phyloP scores from a whole-genome alignment of 2,329 filamentous ascomycete species.

The Fusarium illudens region DNA sequence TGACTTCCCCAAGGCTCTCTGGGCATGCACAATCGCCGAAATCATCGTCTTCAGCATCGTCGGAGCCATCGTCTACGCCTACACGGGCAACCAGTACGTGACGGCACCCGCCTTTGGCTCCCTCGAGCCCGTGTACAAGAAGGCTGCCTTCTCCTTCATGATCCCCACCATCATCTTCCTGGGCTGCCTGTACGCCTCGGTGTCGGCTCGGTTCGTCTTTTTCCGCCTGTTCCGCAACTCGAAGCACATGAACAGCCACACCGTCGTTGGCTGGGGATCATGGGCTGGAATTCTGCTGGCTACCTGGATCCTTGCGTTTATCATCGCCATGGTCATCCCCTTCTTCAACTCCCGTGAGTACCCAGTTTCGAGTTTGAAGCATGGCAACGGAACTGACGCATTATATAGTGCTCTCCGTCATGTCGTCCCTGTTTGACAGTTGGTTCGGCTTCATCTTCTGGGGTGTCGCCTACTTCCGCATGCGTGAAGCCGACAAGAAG shows the following conservation, averaged over 20 bases:
- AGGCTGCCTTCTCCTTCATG: slow-evolving; percentile 93
- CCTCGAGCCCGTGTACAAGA: slow-evolving; percentile 80
- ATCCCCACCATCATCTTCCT: slow-evolving; percentile 93
- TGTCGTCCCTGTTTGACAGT: slow-evolving; percentile 91
- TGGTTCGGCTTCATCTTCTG: slow-evolving; percentile 98
- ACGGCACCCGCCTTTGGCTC: slow-evolving; percentile 88
- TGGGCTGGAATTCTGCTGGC: slow-evolving; percentile 76
- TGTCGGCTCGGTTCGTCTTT: slow-evolving; percentile 90
- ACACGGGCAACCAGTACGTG: slow-evolving; percentile 89
- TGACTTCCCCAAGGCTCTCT: slow-evolving; percentile 93
- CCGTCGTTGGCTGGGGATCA: slow-evolving; percentile 78
- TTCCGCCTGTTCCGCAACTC: slow-evolving; percentile 86
- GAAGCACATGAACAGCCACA: slow-evolving; percentile 82
- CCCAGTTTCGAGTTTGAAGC: too few species aligned
- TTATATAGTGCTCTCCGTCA: slow-evolving; percentile 67
- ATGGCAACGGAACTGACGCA: slow-evolving; percentile 5
- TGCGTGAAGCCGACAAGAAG: slow-evolving; percentile 70
- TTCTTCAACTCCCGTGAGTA: slow-evolving; percentile 81
- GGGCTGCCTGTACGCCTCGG: slow-evolving; percentile 88
- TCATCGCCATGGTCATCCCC: slow-evolving; percentile 91
- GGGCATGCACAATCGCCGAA: slow-evolving; percentile 88
- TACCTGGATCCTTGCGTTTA: slow-evolving; percentile 88
- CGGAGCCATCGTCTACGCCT: slow-evolving; percentile 83
- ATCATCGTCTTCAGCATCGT: slow-evolving; percentile 86
- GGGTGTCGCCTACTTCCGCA: slow-evolving; percentile 81